Evolutionary conservation across 2,329 filamentous ascomycete genomes (phyloP).

Genomic region (Apiospora marii): DNA sequence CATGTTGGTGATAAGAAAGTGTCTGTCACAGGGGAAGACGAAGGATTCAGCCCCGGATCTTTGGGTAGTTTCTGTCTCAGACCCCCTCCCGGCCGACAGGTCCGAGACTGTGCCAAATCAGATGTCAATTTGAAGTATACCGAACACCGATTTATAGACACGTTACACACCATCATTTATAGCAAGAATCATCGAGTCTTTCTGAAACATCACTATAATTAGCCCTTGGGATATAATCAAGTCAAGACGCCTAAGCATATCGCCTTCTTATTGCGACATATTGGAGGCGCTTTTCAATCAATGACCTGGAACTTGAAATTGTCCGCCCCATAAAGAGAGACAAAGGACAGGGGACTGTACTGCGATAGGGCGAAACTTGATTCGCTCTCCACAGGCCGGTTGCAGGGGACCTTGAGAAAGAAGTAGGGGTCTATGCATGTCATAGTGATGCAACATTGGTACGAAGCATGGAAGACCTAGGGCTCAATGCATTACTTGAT

Average conservation of each 20-base stretch:
- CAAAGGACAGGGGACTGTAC: not conserved
- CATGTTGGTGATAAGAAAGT: not conserved
- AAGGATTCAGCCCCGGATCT: not conserved
- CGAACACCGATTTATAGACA: not conserved
- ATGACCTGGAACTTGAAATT: not conserved
- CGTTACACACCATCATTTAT: no score
- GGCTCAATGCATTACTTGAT: not conserved
- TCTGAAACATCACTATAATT: not conserved
- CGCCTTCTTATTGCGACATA: not conserved
- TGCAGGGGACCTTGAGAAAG: not conserved
- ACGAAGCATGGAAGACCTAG: not conserved
- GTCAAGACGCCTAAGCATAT: not conserved
- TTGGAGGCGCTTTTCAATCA: not conserved
- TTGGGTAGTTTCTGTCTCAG: not conserved
- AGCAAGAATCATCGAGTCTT: not conserved
- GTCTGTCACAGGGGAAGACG: not conserved
- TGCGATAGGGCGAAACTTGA: not conserved
- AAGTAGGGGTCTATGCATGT: not conserved
- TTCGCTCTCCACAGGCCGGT: not conserved
- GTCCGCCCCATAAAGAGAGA: not conserved
- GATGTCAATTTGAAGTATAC: not conserved
- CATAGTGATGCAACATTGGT: not conserved
- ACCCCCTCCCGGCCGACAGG: not conserved
- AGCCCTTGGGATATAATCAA: not conserved
- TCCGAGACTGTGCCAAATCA: not conserved